Percentiles rank a stretch among this genome's conserved stretches.
phyloP scores from a whole-genome alignment of 1,284 basidiomycete species.

The Rhodotorula sp. region DNA sequence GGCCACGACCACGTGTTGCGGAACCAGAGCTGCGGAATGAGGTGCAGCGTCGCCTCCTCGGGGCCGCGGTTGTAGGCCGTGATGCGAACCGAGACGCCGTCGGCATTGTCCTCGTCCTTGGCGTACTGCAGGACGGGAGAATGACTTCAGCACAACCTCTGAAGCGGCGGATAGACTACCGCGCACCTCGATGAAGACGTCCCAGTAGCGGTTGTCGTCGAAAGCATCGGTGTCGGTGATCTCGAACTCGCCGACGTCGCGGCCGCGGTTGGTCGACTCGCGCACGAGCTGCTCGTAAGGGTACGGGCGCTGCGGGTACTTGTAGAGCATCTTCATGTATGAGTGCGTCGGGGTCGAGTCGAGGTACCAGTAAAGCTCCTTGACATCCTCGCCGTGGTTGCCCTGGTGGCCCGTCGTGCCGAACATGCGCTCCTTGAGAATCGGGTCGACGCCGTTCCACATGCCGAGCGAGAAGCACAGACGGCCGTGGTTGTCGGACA shows the following conservation, averaged over 20 bases:
- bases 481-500: constrained; percentile 94
- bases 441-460: constrained; percentile 93
- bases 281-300: constrained; percentile 90
- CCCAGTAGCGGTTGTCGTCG: constrained; percentile 95
- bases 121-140: constrained; percentile 70
- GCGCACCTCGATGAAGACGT: constrained; percentile 87
- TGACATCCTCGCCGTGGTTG: constrained; percentile 98
- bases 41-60: constrained; percentile 89
- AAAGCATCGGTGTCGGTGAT: constrained; percentile 89
- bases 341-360: constrained; percentile 98
- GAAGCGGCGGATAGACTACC: neutral
- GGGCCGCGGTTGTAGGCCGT: constrained; percentile 96
- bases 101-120: constrained; percentile 89
- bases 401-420: constrained; percentile 91
- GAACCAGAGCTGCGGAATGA: constrained; percentile 95
- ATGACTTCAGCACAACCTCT: neutral
- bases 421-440: constrained; percentile 94
- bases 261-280: constrained; percentile 77
- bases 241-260: constrained; percentile 89
- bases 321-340: constrained; percentile 77
- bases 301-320: constrained; percentile 83
- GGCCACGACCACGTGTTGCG: constrained; percentile 98
- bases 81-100: constrained; percentile 88
- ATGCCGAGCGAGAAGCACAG: constrained; percentile 86
- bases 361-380: constrained; percentile 97